Evolutionary conservation across 1,139 yeast genomes (phyloP).

Genomic region (Sugiyamaella grinbergsii): DNA sequence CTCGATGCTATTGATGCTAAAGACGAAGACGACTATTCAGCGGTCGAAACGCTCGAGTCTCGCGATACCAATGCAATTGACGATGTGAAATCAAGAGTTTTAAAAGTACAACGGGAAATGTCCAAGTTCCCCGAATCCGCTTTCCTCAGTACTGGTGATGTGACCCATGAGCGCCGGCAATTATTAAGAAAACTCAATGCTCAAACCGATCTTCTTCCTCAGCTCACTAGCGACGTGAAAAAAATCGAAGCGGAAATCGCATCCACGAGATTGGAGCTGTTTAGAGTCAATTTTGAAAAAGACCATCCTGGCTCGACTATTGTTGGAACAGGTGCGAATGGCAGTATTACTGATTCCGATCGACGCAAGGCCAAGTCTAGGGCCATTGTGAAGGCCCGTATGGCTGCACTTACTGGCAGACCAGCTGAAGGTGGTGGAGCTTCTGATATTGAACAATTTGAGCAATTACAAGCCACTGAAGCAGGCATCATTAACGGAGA

Average conservation of each 20-base stretch:
- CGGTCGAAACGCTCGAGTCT: conserved; percentile 45
- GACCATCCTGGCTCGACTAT: conserved; percentile 70
- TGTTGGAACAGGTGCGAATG: conserved; percentile 82
- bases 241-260: conserved; percentile 68
- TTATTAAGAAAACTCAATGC: conserved; percentile 55
- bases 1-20: conserved; percentile 72
- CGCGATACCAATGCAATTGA: conserved; percentile 62
- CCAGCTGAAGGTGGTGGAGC: conserved; percentile 50
- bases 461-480: conserved; percentile 58
- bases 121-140: conserved; percentile 39
- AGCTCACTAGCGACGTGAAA: conserved; percentile 61
- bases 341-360: conserved; percentile 79
- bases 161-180: conserved; percentile 46
- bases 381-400: conserved; percentile 74
- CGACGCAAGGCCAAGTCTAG: conserved; percentile 75
- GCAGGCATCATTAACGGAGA: conserved; percentile 48
- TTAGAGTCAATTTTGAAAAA: conserved; percentile 55
- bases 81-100: conserved; percentile 61
- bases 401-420: conserved; percentile 91
- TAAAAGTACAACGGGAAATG: conserved; percentile 55
- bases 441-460: conserved; percentile 55
- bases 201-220: conserved; percentile 70
- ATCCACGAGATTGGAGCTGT: conserved; percentile 63
- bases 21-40: conserved; percentile 58
- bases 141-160: conserved; percentile 37